These are phyloP conservation scores for Pseudoturritis turrita DNA, from an alignment of 345 rosid genomes.

Conservation along the genomic window DNA sequence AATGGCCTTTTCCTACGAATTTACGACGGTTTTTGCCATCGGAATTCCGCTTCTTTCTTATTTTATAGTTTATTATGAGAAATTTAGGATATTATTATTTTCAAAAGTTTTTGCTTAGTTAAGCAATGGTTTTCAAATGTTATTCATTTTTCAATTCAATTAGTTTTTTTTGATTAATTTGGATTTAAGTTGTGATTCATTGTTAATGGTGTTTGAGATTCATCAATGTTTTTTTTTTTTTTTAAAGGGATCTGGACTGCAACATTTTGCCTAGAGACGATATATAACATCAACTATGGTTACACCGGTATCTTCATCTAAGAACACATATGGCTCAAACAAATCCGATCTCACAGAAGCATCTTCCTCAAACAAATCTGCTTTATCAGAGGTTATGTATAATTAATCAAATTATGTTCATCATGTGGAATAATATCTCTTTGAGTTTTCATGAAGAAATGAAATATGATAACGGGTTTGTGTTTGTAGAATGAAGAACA, in stretches of 20 bases:
- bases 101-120: no score
- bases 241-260: background rate
- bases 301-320: background rate
- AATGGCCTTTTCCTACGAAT: no score
- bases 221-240: background rate
- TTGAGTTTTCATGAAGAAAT: background rate
- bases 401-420: background rate
- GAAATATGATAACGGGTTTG: background rate
- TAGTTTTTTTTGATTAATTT: background rate
- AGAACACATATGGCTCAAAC: background rate
- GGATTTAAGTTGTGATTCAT: background rate
- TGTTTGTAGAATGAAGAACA: constrained; percentile 29
- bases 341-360: constrained; percentile 18
- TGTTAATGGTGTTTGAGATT: background rate
- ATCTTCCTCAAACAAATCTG: constrained; percentile 12
- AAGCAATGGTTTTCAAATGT: no score
- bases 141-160: background rate
- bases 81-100: no score
- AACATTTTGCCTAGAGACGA: background rate
- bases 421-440: background rate
- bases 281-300: background rate
- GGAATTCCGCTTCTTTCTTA: no score
- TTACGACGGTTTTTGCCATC: no score
- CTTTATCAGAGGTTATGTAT: constrained; percentile 21
- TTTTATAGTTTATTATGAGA: no score